These are phyloP conservation scores for Oryza rufipogon DNA, from an alignment of 176 grass and related monocot genomes.

Conservation along the genomic window DNA sequence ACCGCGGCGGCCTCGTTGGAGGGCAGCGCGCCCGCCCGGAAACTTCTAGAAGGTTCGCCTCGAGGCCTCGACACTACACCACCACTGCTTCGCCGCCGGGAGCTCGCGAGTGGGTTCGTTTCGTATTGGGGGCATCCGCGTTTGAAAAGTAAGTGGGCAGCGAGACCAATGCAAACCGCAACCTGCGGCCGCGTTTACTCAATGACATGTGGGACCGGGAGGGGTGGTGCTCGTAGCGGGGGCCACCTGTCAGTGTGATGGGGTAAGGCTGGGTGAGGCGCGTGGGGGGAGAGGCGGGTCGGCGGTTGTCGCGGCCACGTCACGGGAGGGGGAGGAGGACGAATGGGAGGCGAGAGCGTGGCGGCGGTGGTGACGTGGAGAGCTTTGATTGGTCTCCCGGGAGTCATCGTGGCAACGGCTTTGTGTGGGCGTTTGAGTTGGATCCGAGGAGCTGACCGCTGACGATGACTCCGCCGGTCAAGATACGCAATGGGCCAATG, in stretches of 20 bases:
- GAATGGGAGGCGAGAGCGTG: constrained; percentile 38
- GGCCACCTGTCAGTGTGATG: not conserved
- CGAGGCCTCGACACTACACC: not conserved
- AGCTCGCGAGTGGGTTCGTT: constrained; percentile 1
- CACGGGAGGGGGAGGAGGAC: not conserved
- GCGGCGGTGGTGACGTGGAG: not conserved
- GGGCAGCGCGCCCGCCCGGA: not conserved
- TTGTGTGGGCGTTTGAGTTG: not conserved
- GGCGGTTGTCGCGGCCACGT: constrained; percentile 30
- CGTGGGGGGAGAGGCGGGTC: not conserved
- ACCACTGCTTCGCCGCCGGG: not conserved
- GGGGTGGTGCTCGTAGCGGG: not conserved
- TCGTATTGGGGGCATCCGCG: not conserved
- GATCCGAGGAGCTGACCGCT: not conserved
- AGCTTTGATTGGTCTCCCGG: not conserved
- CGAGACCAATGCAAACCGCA: not conserved
- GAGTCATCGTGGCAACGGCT: constrained; percentile 9
- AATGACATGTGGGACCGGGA: not conserved
- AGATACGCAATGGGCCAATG: not conserved
- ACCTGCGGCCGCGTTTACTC: not conserved
- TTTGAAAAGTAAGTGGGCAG: not conserved
- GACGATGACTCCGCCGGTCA: not conserved
- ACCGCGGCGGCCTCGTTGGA: constrained; percentile 46
- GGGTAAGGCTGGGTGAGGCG: too few species aligned
- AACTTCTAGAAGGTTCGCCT: constrained; percentile 27